These are phyloP conservation scores for Pleurotus tuoliensis DNA, from an alignment of 768 basidiomycete genomes.

Conservation along the genomic window DNA sequence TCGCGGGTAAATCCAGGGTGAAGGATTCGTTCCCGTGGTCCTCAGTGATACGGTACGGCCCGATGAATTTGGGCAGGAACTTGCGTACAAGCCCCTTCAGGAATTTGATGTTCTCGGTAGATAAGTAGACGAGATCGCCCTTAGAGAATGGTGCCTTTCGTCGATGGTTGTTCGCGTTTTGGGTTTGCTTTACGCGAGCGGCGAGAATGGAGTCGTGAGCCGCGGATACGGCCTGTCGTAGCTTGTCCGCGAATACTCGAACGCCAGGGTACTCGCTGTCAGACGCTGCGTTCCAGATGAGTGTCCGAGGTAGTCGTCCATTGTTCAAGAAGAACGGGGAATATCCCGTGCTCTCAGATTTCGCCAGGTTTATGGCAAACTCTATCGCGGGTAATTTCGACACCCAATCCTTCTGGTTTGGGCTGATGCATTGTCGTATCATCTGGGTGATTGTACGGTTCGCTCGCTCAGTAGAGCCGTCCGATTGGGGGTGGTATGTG, in stretches of 20 bases:
- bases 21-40: neutral
- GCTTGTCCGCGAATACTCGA: slow-evolving; percentile 15
- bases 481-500: too few species aligned
- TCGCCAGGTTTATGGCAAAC: neutral
- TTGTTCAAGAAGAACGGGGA: too few species aligned
- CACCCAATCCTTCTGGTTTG: slow-evolving; percentile 12
- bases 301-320: too few species aligned
- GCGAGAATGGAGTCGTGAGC: slow-evolving; percentile 27
- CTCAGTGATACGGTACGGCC: slow-evolving; percentile 16
- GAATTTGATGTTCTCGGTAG: slow-evolving; percentile 21
- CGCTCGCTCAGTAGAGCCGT: slow-evolving; percentile 14
- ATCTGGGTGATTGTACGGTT: slow-evolving; percentile 27
- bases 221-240: slow-evolving; percentile 12
- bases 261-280: slow-evolving; percentile 17
- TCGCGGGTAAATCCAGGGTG: too few species aligned
- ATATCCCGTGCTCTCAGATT: slow-evolving; percentile 18
- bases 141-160: neutral
- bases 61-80: slow-evolving; percentile 26
- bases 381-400: too few species aligned
- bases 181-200: neutral
- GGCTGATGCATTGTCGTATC: slow-evolving; percentile 17
- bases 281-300: too few species aligned
- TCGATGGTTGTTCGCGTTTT: slow-evolving; percentile 3
- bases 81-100: slow-evolving; percentile 23
- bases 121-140: slow-evolving; percentile 13